Evolutionary conservation across 2,329 filamentous ascomycete genomes (phyloP), one percentile per base, ranked within the genome.

Genomic region (Beauveria rudraprayagi): DNA sequence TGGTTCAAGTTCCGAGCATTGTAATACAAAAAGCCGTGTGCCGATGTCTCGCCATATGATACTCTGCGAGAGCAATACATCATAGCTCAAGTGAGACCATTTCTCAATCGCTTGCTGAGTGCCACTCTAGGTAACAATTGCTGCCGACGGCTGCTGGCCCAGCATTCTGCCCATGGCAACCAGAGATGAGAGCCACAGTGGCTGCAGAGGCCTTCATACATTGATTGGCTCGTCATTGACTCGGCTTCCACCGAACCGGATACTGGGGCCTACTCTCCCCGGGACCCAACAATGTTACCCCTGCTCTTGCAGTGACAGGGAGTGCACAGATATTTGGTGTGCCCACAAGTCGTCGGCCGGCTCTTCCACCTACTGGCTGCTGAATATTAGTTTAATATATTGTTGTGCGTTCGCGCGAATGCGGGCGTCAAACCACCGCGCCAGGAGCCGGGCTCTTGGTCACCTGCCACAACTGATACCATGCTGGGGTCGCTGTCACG

Each of bases 241-340:
- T 59, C 56, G 56, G 56, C 56, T 59, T 22, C 46, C 56, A 52
- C 47, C 56, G 56, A 59, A 40, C 56, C 56, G 56, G 56, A 44
- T 52, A 51, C 47, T 59, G 47, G 56, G 37, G 47, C 37, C 44
- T 50, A n/a, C 28, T 30, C 56, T 59, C 56, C 56, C 56, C 56
- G 47, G 46, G 56, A 41, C 55, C 55, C 55, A 51, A 37, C 56
- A 52, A 28, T 48, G 22, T 50, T 22, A 22, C 56, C 47, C 56
- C 37, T 41, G 17, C 30, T 28, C 46, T 24, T 51, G 34, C 30
- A 28, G 22, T 40, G 55, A 52, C 53, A 55, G 53, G 37, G 37
- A 19, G 37, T 26, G 26, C 53, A 22, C 26, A 47, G 48, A 2
- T 52, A 37, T 34, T 22, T 41, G 34, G 19, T 47, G 28, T 56